Evolutionary conservation across 495 filamentous ascomycete species (phyloP).

Genomic region (Aspergillus carlsbadensis): DNA sequence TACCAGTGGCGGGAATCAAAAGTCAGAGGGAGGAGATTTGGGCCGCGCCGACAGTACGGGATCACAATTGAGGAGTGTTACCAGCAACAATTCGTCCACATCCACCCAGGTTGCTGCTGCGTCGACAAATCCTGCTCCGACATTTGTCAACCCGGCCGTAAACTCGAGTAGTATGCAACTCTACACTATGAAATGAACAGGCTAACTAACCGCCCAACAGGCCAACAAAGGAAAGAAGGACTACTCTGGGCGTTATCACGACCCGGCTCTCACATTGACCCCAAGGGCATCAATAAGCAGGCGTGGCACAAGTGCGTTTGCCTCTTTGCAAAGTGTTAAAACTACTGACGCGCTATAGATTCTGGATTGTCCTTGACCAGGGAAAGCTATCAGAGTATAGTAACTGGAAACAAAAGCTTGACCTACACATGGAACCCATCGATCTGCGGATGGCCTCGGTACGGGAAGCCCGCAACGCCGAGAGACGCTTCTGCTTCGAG

Average conservation of each 20-base stretch:
- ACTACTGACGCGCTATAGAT: slow-evolving; percentile 53
- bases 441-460: slow-evolving; percentile 97
- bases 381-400: slow-evolving; percentile 96
- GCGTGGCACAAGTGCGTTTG: slow-evolving; percentile 98
- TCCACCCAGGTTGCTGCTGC: slow-evolving; percentile 45
- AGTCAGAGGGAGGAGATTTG: slow-evolving; percentile 62
- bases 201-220: slow-evolving; percentile 38
- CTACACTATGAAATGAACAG: not conserved
- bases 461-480: slow-evolving; percentile 88
- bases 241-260: slow-evolving; percentile 91
- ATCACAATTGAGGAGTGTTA: slow-evolving; percentile 56
- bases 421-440: slow-evolving; percentile 97
- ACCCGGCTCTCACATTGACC: slow-evolving; percentile 92
- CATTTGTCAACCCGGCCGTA: slow-evolving; percentile 32
- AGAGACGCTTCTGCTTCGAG: slow-evolving; percentile 96
- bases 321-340: slow-evolving; percentile 8
- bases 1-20: slow-evolving; percentile 38
- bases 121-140: slow-evolving; percentile 29
- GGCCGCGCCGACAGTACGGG: slow-evolving; percentile 70
- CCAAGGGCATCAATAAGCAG: slow-evolving; percentile 91
- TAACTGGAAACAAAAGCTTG: slow-evolving; percentile 97
- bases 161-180: slow-evolving; percentile 37
- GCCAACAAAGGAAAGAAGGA: slow-evolving; percentile 79
- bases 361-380: slow-evolving; percentile 97
- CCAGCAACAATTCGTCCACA: slow-evolving; percentile 47